Percentiles rank a stretch among this genome's conserved stretches.
These are phyloP conservation scores for Clausena lansium DNA, from an alignment of 345 rosid species.

Conservation along the genomic window DNA sequence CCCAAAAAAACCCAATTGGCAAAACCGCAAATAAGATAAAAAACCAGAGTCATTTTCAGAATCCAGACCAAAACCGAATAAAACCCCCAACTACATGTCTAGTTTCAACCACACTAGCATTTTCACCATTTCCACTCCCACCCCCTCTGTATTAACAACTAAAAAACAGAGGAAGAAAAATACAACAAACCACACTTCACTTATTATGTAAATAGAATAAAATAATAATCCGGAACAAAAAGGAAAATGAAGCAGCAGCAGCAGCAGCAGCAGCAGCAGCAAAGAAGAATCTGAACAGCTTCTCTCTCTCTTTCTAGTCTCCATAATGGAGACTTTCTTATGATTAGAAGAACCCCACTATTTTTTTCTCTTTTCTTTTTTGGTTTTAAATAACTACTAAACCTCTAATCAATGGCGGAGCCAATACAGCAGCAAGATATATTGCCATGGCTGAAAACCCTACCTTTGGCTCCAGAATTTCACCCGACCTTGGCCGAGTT, in stretches of 20 bases:
- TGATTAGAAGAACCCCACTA: neutral
- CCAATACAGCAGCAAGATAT: constrained; percentile 59
- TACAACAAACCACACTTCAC: neutral
- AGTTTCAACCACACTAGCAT: neutral
- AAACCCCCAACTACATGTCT: constrained; percentile 28
- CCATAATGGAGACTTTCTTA: constrained; percentile 15
- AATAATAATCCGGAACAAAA: neutral
- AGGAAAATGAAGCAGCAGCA: constrained; percentile 11
- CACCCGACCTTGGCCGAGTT: constrained; percentile 83
- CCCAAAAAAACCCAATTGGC: constrained; percentile 1
- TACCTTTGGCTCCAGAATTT: constrained; percentile 92
- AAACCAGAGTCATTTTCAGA: constrained; percentile 8
- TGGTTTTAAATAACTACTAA: neutral
- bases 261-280: constrained; percentile 2
- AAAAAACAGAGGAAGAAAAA: neutral
- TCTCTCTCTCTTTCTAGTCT: constrained; percentile 13
- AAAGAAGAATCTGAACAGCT: constrained; percentile 27
- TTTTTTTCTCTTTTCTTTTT: neutral
- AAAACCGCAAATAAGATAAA: constrained; percentile 22
- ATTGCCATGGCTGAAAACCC: constrained; percentile 82
- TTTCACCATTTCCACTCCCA: constrained; percentile 28
- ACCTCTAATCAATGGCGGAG: constrained; percentile 12
- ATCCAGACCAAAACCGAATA: constrained; percentile 16
- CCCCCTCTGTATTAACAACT: constrained; percentile 23
- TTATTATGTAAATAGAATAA: neutral